Percentiles rank a stretch among this genome's conserved stretches.
Conservation (phyloP, 2,329 filamentous ascomycete species). For the Bipolaris zeicola region DNA sequence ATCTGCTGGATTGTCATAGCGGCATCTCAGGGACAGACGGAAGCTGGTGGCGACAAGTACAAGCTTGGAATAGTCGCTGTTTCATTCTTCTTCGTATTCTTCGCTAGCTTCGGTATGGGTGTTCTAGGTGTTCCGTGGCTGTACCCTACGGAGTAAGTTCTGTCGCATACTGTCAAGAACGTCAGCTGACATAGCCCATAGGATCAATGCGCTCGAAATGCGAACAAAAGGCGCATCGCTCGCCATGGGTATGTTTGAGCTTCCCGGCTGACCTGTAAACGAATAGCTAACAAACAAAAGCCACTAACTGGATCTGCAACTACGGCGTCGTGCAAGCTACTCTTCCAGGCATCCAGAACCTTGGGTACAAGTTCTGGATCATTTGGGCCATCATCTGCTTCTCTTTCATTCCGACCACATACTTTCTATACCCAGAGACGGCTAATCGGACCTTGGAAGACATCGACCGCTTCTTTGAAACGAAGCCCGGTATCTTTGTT, state of each 20-base stretch:
- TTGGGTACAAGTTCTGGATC: slow-evolving; percentile 61
- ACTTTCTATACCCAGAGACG: slow-evolving; percentile 61
- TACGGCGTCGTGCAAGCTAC: slow-evolving; percentile 43
- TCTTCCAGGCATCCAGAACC: slow-evolving; percentile 46
- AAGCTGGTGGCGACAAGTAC: slow-evolving; percentile 51
- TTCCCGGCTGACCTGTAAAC: not conserved
- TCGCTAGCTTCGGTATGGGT: slow-evolving; percentile 45
- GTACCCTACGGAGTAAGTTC: slow-evolving; percentile 38
- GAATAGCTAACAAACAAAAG: not conserved
- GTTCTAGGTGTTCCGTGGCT: slow-evolving; percentile 45
- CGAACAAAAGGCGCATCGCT: slow-evolving; percentile 43
- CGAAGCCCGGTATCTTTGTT: slow-evolving; percentile 51
- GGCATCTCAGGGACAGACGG: slow-evolving; percentile 50
- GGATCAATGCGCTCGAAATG: slow-evolving; percentile 46
- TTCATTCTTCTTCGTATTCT: slow-evolving; percentile 50
- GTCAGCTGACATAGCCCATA: slow-evolving; percentile 5
- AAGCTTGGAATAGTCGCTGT: slow-evolving; percentile 56
- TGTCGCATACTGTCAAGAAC: no score
- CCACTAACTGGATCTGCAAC: slow-evolving; percentile 44
- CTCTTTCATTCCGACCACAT: slow-evolving; percentile 58
- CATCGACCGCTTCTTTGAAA: slow-evolving; percentile 53
- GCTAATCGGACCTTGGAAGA: slow-evolving; percentile 54
- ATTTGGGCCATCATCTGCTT: slow-evolving; percentile 62
- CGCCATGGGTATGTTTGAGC: slow-evolving; percentile 26
- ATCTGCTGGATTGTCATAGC: slow-evolving; percentile 58